Base-by-base conservation (phyloP, 1,139 yeast genomes). In the Diutina mesorugosa region DNA sequence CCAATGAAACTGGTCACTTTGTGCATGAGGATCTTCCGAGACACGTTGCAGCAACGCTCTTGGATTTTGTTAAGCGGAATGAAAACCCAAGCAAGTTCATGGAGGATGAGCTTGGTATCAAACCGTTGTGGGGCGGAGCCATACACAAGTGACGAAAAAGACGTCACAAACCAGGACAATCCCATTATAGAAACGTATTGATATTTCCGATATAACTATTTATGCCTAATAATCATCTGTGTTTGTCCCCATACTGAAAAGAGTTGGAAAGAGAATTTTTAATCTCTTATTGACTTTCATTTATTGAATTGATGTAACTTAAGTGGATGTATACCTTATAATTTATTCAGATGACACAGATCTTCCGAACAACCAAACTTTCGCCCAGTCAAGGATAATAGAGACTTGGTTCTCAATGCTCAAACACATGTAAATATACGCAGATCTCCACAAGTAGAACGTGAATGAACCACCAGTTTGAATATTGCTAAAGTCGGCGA, bases 371-470 rank as follows among this genome's bases (percentile, higher is more conserved):
- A 90, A 71, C 65, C 85, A 80, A 60, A 89, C 87, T 78, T 90
- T 90, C 63, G 83, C 67, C 97, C 97, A 90, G 71, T 91, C 97
- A 66, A 87, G 74, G 62, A 84, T 80, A 59, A 90, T 95, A 68
- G 90, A 79, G 61, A 89, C 76, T 79, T 89, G 91, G 78, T 88
- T 90, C 74, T 90, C 85, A 66, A 87, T 84, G 56, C 95, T 84
- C 71, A 91, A 84, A 73, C 95, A 87, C 97, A 90, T 90, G 72
- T 89, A 84, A 64, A 91, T 81, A 73, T 91, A 90, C 55, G 96
- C 95, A 47, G 91, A 85, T 75, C 96, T 85, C 97, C 97, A 91
- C 81, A 91, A 85, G 71, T 88, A 78, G 77, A 85, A 90, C 55
- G 97, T 89, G 69, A 88, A 76, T 51, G 88, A 79, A 65, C 97